Conservation (phyloP, 2,329 filamentous ascomycete genomes). For the Phialemoniopsis sp. region DNA sequence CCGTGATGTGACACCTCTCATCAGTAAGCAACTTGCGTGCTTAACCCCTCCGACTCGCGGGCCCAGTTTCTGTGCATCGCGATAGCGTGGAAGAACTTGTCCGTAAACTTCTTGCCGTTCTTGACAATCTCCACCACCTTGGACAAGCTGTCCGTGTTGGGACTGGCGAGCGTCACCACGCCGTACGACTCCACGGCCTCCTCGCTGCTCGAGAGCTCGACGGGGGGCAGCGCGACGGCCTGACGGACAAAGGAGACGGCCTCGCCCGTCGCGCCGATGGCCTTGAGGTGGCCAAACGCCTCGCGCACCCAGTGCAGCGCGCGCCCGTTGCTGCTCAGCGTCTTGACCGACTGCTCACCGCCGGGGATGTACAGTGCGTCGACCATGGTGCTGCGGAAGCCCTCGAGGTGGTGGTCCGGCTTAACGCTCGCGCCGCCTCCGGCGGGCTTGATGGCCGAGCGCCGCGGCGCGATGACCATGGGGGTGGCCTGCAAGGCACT, state of each 20-base stretch:
- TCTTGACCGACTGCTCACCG: slow-evolving; percentile 58
- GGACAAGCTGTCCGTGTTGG: slow-evolving; percentile 52
- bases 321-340: slow-evolving; percentile 65
- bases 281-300: slow-evolving; percentile 77
- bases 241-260: slow-evolving; percentile 58
- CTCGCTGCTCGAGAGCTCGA: slow-evolving; percentile 36
- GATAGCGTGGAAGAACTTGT: slow-evolving; percentile 66
- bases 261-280: slow-evolving; percentile 72
- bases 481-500: slow-evolving; percentile 60
- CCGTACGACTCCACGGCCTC: slow-evolving; percentile 67
- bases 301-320: slow-evolving; percentile 75
- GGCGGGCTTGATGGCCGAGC: slow-evolving; percentile 61
- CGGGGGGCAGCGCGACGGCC: slow-evolving; percentile 36
- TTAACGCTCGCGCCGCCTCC: slow-evolving; percentile 40
- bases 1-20: no score
- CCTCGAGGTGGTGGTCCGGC: slow-evolving; percentile 76
- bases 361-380: slow-evolving; percentile 76
- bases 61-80: slow-evolving; percentile 71
- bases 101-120: slow-evolving; percentile 64
- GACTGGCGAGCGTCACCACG: slow-evolving; percentile 62
- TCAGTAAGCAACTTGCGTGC: slow-evolving; percentile 65
- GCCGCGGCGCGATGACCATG: slow-evolving; percentile 67
- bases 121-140: slow-evolving; percentile 62
- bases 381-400: slow-evolving; percentile 76
- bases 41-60: slow-evolving; percentile 69